Base-by-base conservation (phyloP, 306 rosid species). In the Myrica gale region DNA sequence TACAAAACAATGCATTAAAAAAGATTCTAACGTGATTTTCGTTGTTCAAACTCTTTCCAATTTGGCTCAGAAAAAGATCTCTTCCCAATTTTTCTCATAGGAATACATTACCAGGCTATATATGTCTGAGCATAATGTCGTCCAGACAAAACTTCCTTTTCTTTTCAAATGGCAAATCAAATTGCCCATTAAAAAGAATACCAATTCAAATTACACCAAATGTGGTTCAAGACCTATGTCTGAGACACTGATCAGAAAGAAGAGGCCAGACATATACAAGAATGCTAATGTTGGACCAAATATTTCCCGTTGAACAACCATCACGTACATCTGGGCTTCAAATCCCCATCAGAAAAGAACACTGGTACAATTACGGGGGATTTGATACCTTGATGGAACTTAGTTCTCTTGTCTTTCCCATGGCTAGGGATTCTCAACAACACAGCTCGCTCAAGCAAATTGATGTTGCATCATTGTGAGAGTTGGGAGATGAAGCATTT, bases 321-420 rank as follows among this genome's bases (percentile, higher is more conserved):
- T 65, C 69, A 42, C 46, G 7, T 32, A 39, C 41, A 37, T 61
- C 7, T 32, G 5, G 13, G 9, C 19, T 32, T 61, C 7, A 32
- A 13, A 32, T 61, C 5, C 23, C 68, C 68, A 61, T 6, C 68
- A 41, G 15, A 5, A 39, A 63, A 63, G 10, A 15, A 45, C 21
- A 1, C 69, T 26, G 20, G 44, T 26, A 58, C 45, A 62, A 71
- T 62, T 13, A 74, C 41, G 37, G 37, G 37, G 37, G 2, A 32
- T 32, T 32, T 32, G 3, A 32, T 32, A 32, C 37, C 37, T 32
- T 2, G 3, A 32, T 32, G 20, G 32, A 56, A 60, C 16, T 42
- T 71, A 23, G 55, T 17, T 20, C 17, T 19, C 58, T 52, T 48
- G 67, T n/a, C 74, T 62, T 62, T 61, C 51, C 80, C n/a, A 75